Percentiles rank a stretch among this genome's conserved stretches.
These are phyloP conservation scores for Ophidiomyces ophidiicola DNA, from an alignment of 2,329 filamentous ascomycete species.

Conservation along the genomic window DNA sequence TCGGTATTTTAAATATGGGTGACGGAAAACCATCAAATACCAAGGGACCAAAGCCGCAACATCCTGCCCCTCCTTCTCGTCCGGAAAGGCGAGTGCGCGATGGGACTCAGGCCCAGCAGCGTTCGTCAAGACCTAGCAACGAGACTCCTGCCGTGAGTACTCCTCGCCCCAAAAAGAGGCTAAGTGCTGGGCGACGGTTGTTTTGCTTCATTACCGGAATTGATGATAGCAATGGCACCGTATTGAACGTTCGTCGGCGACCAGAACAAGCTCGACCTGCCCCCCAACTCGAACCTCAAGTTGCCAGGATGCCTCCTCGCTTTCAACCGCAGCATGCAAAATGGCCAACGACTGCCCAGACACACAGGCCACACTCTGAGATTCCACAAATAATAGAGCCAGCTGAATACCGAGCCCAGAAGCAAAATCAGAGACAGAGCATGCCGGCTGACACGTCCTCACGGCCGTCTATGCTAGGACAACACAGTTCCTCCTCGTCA, in stretches of 20 bases:
- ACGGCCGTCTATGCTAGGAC: constrained; percentile 15
- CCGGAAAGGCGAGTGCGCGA: neutral
- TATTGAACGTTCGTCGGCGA: constrained; percentile 19
- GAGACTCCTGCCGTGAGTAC: neutral
- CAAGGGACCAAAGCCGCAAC: constrained; percentile 8
- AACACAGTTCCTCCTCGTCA: constrained; percentile 20
- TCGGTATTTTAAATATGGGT: constrained; percentile 61
- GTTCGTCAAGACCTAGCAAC: neutral
- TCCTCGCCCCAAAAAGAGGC: constrained; percentile 15
- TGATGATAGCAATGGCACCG: constrained; percentile 21
- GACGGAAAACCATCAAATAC: constrained; percentile 16
- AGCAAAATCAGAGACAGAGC: constrained; percentile 2
- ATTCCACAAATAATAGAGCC: neutral
- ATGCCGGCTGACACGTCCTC: neutral
- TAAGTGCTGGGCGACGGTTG: constrained; percentile 17
- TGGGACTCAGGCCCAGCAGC: neutral
- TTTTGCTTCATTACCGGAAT: constrained; percentile 28
- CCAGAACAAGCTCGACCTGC: constrained; percentile 10
- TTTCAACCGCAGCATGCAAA: constrained; percentile 1
- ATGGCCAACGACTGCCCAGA: constrained; percentile 5
- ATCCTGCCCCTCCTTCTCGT: neutral
- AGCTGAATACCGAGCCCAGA: constrained; percentile 2
- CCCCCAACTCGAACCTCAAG: constrained; percentile 3
- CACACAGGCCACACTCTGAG: neutral
- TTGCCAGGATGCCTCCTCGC: constrained; percentile 3